Evolutionary conservation across 495 filamentous ascomycete species (phyloP), one percentile per base, ranked within the genome.

Genomic region (Penicillium psychrofluorescens): DNA sequence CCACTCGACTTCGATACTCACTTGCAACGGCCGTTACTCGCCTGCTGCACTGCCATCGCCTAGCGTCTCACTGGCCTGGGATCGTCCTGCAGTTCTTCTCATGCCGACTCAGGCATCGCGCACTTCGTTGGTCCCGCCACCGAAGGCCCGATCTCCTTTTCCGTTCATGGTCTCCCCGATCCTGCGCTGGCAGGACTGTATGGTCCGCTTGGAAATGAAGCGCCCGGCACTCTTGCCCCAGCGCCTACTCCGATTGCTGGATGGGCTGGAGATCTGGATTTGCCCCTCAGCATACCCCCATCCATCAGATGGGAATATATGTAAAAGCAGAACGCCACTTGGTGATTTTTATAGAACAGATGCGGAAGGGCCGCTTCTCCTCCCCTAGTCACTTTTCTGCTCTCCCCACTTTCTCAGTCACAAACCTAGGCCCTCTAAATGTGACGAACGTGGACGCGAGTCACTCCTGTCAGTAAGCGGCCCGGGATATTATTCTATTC

Each of bases 191-290:
- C 22, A 22, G 46, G 46, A 47, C 35, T 58, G 57, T 58, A 55
- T 61, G 57, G 57, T 45, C 49, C 22, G 49, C 43, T 38, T 48
- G 49, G 45, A 62, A 62, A 62, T 62, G 58, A 62, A 62, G 55
- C 58, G 58, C 58, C 50, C 41, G 49, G 53, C 42, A 35, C 32
- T 16, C 32, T 40, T 39, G 15, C 45, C 49, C 45, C 38, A 53
- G 57, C 61, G 55, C 45, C 51, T 61, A 56, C 46, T 56, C 59
- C 51, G 43, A 63, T 63, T 66, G 59, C 57, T 63, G 53, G 48
- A 61, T 51, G 56, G 22, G 44, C 37, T 55, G 44, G 54, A 61
- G 48, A 63, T 64, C 59, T 51, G 35, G 61, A 67, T 70, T 22
- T 22, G 22, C 22, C 22, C 22, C 22, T 22, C 22, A 22, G 22